Percentiles rank a stretch among this genome's conserved stretches.
Evolutionary conservation across 2,329 filamentous ascomycete genomes (phyloP).

Genomic region (Bipolaris zeicola): DNA sequence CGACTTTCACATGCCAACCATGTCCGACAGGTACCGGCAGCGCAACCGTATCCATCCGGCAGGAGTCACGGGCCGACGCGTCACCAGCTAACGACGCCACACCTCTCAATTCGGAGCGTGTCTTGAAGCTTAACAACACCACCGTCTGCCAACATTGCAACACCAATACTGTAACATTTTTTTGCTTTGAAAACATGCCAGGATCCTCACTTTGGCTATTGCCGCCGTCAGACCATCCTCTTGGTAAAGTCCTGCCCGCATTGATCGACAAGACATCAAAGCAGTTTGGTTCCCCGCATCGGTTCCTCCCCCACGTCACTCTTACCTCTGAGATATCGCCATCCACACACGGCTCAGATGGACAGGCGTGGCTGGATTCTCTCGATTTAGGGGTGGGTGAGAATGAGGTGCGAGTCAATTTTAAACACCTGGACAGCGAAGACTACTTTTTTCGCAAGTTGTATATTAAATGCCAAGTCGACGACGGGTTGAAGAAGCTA

Average conservation of each 20-base stretch:
- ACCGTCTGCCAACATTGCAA: not conserved
- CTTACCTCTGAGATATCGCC: conserved; percentile 47
- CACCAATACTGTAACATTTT: not conserved
- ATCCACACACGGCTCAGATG: conserved; percentile 32
- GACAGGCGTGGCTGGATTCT: conserved; percentile 47
- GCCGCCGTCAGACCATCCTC: conserved; percentile 43
- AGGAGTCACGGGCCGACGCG: conserved; percentile 4
- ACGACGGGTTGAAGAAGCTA: conserved; percentile 31
- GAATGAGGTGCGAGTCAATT: conserved; percentile 29
- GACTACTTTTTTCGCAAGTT: conserved; percentile 49
- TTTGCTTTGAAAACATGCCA: conserved; percentile 36
- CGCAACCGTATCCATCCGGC: no score
- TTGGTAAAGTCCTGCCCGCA: conserved; percentile 36
- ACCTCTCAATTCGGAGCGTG: not conserved
- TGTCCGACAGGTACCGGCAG: no score
- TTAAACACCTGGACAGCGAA: conserved; percentile 43
- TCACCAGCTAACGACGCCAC: conserved; percentile 4
- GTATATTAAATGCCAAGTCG: conserved; percentile 45
- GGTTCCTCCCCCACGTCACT: conserved; percentile 52
- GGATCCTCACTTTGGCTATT: conserved; percentile 53
- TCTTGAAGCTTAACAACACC: conserved; percentile 5
- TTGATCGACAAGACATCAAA: conserved; percentile 45
- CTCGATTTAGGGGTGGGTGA: conserved; percentile 29
- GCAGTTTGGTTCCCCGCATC: conserved; percentile 44
- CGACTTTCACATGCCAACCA: conserved; percentile 26